These are phyloP conservation scores for Grosmannia clavigera DNA, from an alignment of 2,329 filamentous ascomycete genomes.

Conservation along the genomic window DNA sequence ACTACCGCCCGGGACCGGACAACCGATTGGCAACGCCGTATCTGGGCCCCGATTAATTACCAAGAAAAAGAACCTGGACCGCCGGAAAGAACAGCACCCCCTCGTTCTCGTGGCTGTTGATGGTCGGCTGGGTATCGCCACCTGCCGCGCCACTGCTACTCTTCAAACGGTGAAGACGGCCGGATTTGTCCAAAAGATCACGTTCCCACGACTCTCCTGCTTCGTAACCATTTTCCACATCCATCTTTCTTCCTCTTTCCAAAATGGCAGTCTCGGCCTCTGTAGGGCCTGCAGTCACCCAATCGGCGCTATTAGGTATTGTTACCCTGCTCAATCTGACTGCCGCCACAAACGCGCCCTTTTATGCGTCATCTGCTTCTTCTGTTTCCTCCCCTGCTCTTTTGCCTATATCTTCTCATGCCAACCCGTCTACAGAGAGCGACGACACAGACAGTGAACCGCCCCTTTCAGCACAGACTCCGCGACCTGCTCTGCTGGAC, in stretches of 20 bases:
- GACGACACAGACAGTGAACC: constrained; percentile 10
- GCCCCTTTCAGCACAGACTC: neutral
- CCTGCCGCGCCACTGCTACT: neutral
- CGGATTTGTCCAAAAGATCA: neutral
- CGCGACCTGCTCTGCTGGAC: neutral
- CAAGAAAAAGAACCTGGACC: neutral
- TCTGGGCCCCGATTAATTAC: neutral
- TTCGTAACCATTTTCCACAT: neutral
- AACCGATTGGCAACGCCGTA: neutral
- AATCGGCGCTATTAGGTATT: constrained; percentile 20
- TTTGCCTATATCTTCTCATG: constrained; percentile 1
- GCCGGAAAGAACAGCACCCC: neutral
- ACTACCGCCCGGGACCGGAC: neutral
- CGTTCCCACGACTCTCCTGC: neutral
- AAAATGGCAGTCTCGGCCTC: constrained; percentile 19
- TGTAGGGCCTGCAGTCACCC: constrained; percentile 18
- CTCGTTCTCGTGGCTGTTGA: neutral
- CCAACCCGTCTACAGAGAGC: constrained; percentile 3
- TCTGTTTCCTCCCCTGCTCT: neutral
- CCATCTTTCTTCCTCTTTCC: neutral
- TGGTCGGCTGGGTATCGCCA: neutral
- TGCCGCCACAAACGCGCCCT: neutral
- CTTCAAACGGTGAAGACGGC: neutral
- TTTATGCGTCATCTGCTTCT: neutral
- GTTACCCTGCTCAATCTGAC: constrained; percentile 14